Conservation (phyloP, 164 flowering plant species). For the Kingdonia uniflora region DNA sequence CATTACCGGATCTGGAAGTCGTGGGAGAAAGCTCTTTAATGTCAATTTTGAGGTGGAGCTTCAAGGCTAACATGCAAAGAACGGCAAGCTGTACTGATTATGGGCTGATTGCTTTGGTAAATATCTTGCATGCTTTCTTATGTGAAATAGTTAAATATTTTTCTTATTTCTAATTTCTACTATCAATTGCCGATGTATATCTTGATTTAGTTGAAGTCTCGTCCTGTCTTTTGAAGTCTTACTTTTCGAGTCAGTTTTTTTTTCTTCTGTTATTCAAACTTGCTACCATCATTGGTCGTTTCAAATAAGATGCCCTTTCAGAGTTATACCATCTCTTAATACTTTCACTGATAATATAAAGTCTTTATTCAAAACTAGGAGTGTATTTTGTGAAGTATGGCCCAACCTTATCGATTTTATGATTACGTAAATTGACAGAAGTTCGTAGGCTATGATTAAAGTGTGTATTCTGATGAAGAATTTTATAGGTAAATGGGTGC, state of each 20-base stretch:
- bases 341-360: too few relatives aligned
- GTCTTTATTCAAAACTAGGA: not conserved
- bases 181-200: too few relatives aligned
- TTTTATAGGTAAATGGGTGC: constrained; percentile 53
- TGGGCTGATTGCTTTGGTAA: constrained; percentile 60
- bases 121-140: constrained; percentile 12
- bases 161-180: too few relatives aligned
- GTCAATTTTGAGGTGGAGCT: constrained; percentile 72
- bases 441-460: too few relatives aligned
- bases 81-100: constrained; percentile 35
- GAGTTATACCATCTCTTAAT: too few relatives aligned
- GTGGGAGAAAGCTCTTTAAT: constrained; percentile 48
- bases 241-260: too few relatives aligned
- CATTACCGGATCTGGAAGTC: constrained; percentile 57
- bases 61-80: constrained; percentile 58
- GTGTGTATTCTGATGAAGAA: not conserved
- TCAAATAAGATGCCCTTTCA: too few relatives aligned
- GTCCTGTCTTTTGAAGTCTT: not conserved
- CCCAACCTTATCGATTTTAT: not conserved
- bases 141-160: too few relatives aligned
- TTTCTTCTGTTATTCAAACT: too few relatives aligned
- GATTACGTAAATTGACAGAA: not conserved
- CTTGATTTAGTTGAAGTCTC: not conserved
- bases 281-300: too few relatives aligned
- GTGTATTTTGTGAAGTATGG: not conserved